These are phyloP conservation scores for Colletotrichum spinosum DNA, from an alignment of 2,329 filamentous ascomycete genomes.

Conservation along the genomic window DNA sequence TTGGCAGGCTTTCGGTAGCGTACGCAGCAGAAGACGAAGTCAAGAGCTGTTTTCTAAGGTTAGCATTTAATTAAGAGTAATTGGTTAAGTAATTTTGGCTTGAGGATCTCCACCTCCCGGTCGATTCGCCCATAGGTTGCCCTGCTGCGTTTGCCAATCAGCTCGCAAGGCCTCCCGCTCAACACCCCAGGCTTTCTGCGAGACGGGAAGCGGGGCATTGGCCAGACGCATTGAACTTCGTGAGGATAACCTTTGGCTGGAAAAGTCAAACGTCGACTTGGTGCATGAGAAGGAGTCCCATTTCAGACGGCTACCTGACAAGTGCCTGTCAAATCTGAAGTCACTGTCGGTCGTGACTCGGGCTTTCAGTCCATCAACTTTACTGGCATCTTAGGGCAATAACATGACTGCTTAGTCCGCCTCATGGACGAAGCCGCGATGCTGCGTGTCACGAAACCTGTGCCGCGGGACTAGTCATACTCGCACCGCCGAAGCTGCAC, in stretches of 20 bases:
- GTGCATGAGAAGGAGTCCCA: conserved; percentile 11
- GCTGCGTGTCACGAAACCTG: too few species aligned
- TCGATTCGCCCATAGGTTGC: neutral
- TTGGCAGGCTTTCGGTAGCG: neutral
- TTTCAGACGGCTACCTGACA: conserved; percentile 27
- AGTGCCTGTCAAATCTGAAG: conserved; percentile 7
- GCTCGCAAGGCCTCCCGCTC: neutral
- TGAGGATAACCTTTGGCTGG: neutral
- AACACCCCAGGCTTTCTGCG: conserved; percentile 4
- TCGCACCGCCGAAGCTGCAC: too few species aligned
- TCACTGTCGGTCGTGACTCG: conserved; percentile 6
- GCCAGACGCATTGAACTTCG: conserved; percentile 6
- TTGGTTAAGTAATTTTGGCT: conserved; percentile 7
- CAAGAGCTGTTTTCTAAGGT: conserved; percentile 10
- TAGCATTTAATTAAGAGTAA: conserved; percentile 8
- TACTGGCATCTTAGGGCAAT: too few species aligned
- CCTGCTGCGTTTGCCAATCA: conserved; percentile 10
- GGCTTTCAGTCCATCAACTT: neutral
- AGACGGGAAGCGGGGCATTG: neutral
- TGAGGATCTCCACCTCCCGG: conserved; percentile 17
- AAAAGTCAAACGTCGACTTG: neutral
- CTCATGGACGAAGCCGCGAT: too few species aligned
- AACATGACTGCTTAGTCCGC: too few species aligned
- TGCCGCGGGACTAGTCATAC: too few species aligned
- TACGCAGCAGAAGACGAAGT: neutral